Evolutionary conservation across 2,329 filamentous ascomycete genomes (phyloP), one percentile per base, ranked within the genome.

Genomic region (Colletotrichum acutatum): DNA sequence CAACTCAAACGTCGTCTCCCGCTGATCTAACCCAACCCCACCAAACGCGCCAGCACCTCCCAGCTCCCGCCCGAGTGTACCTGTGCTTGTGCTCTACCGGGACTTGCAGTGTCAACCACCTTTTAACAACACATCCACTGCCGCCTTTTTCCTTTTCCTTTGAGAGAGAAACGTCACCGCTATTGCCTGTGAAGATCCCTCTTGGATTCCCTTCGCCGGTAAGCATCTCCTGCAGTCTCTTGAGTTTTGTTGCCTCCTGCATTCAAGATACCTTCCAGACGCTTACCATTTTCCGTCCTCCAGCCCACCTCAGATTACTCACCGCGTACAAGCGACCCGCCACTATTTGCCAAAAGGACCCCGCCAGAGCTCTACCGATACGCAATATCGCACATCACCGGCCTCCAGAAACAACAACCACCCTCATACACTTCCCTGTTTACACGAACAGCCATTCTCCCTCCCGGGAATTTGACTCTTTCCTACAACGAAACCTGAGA

Each of bases 261-360:
- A 16, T n/a, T 32, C 56, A 14, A 22, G n/a, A 22, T 30, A 32
- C 42, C 8, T 54, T 19, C 2, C 16, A 34, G 8, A 16, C 4
- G 24, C 32, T 28, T 37, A 49, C 24, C 34, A 30, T 46, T 22
- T 26, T 54, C 56, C 49, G 19, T 34, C n/a, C 49, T 52, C 57
- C 53, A 60, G 61, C 19, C 52, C 42, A 49, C 42, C 16, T n/a
- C 49, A 56, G 66, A 64, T 70, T 70, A 62, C 66, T 72, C 70
- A 72, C 66, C 70, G 66, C 66, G 69, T 28, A 67, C 42, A 64
- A 66, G 46, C 66, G 28, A 63, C 46, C 70, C 70, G 70, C 66
- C 59, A 58, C 59, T 49, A 26, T 52, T 57, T 57, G 64, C n/a
- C 66, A 24, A 46, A 56, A 65, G 54, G 59, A 69, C 70, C 70